Percentiles rank a stretch among this genome's conserved stretches.
Evolutionary conservation across 257 asterid genomes (phyloP).

Genomic region (Ajuga chamaepitys): DNA sequence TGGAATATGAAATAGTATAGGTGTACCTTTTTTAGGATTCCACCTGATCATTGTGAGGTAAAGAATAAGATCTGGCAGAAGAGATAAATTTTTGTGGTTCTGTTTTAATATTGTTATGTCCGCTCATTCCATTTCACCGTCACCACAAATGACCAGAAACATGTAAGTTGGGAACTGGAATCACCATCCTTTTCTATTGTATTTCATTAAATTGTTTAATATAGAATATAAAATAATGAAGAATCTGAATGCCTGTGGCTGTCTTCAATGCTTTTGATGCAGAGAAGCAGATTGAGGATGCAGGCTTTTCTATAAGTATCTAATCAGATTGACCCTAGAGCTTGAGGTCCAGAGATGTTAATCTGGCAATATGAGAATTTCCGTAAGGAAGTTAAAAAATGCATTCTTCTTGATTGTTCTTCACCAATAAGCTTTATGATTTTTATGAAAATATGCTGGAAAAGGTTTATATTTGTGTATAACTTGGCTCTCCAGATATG

Average conservation of each 20-base stretch:
- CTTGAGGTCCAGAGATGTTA: slow-evolving; percentile 47
- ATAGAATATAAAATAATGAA: slow-evolving; percentile 24
- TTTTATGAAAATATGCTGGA: slow-evolving; percentile 7
- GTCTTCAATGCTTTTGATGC: slow-evolving; percentile 91
- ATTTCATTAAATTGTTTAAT: slow-evolving; percentile 17
- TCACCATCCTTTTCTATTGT: neutral
- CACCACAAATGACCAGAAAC: neutral
- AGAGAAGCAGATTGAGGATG: slow-evolving; percentile 75
- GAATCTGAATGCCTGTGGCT: slow-evolving; percentile 60
- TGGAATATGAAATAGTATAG: too few species aligned
- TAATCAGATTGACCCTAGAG: slow-evolving; percentile 61
- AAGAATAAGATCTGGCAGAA: too few species aligned
- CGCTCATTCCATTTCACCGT: neutral
- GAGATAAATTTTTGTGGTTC: too few species aligned
- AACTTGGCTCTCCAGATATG: slow-evolving; percentile 64
- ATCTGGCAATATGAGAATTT: slow-evolving; percentile 45
- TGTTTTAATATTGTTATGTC: too few species aligned
- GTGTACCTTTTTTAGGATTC: too few species aligned
- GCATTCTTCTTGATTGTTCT: slow-evolving; percentile 20
- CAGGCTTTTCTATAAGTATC: slow-evolving; percentile 57
- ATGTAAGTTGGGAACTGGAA: neutral
- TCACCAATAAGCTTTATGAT: slow-evolving; percentile 6
- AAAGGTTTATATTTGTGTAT: slow-evolving; percentile 31
- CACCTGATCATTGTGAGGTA: too few species aligned
- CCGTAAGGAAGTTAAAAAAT: slow-evolving; percentile 37